Base-by-base conservation (phyloP, 768 basidiomycete genomes). In the Suillus paluster region DNA sequence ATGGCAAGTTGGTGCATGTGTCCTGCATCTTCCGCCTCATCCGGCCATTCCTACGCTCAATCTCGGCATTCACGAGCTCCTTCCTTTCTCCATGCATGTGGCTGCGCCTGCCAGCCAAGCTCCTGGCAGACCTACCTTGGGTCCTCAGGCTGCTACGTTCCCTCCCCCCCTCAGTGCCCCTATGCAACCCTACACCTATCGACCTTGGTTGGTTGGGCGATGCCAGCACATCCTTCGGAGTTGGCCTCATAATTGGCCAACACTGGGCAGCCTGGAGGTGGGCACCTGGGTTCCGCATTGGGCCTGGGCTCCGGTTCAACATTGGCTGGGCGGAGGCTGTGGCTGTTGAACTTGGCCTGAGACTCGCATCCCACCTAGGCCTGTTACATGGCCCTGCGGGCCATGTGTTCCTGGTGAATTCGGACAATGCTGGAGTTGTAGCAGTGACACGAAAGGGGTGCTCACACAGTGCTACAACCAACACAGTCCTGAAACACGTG, bases 311-410 rank as follows among this genome's bases (percentile, higher is more conserved):
- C n/a, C 19, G 55, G 0, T 67, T 46, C 71, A 71, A 78, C 65
- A 80, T 79, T 42, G 75, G 73, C 0, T 80, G 79, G 79, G 79
- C 79, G 27, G 78, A 80, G 58, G 73, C 74, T 3, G 70, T 78
- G 0, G 78, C 74, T 12, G 67, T 81, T 19, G 75, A 80, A 60
- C 64, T 81, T 0, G 76, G 75, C 1, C 55, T 78, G 0, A 64
- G 41, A 2, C 6, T 75, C 3, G 64, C 62, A 0, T 0, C 59
- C 1, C 54, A 63, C 5, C 9, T 42, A 8, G 17, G 6, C 19
- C 11, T 38, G 11, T 14, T 38, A 12, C 11, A 38, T 3, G 34
- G 34, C 11, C 36, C 10, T 12, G 11, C 2, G 36, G 11, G 12
- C 12, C 36, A 11, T 0, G 2, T 42, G 10, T 65, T 72, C 44